These are phyloP conservation scores for Fusarium sp. DNA, from an alignment of 2,329 filamentous ascomycete species.

Conservation along the genomic window DNA sequence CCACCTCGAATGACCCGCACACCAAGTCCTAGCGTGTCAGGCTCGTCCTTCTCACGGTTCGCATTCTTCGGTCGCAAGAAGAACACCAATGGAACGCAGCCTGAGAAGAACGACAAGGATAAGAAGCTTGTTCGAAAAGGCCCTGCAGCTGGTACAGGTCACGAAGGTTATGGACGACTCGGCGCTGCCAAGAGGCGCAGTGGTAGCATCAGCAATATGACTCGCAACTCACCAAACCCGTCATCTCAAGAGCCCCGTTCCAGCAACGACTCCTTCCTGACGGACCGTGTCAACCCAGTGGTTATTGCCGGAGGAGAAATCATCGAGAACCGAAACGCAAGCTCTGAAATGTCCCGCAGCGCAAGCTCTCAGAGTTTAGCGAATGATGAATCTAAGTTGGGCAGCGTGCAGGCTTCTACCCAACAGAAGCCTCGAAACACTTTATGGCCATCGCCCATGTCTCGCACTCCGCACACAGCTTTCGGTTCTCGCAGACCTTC, in stretches of 20 bases:
- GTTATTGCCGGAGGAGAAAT: conserved; percentile 74
- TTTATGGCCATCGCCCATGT: conserved; percentile 67
- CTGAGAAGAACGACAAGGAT: conserved; percentile 66
- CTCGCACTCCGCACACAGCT: conserved; percentile 51
- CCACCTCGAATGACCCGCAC: conserved; percentile 53
- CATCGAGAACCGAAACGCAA: conserved; percentile 70
- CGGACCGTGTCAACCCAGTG: conserved; percentile 73
- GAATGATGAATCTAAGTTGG: conserved; percentile 54
- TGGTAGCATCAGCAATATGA: conserved; percentile 65
- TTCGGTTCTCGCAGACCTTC: conserved; percentile 60
- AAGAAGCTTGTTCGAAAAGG: conserved; percentile 71
- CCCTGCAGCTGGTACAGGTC: conserved; percentile 90
- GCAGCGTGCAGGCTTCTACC: conserved; percentile 58
- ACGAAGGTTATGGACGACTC: conserved; percentile 84
- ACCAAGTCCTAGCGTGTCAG: conserved; percentile 67
- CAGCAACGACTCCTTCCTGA: conserved; percentile 68
- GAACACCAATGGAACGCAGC: conserved; percentile 61
- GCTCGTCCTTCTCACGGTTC: conserved; percentile 74
- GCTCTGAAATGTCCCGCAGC: conserved; percentile 61
- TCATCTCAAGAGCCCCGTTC: conserved; percentile 66
- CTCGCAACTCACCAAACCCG: conserved; percentile 59
- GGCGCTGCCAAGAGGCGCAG: conserved; percentile 73
- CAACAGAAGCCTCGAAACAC: conserved; percentile 58
- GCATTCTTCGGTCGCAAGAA: conserved; percentile 83
- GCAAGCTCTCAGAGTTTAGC: conserved; percentile 64